Evolutionary conservation across 1,284 basidiomycete genomes (phyloP).

Genomic region (Ceratobasidium theobromae): DNA sequence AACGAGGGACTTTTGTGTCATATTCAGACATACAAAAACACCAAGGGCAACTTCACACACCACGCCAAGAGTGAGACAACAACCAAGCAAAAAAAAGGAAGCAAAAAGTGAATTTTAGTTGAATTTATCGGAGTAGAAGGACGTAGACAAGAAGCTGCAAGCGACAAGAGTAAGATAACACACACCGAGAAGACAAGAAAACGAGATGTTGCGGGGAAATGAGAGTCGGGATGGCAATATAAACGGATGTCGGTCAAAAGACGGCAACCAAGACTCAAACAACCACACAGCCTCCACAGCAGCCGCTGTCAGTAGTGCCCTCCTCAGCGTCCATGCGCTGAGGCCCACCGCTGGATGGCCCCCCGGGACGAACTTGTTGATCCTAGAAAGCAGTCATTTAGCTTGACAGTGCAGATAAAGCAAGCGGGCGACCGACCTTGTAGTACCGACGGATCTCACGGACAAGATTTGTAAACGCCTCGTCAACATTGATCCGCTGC

Average conservation of each 20-base stretch:
- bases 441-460: constrained; percentile 97
- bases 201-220: not conserved
- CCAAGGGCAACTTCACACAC: too few species aligned
- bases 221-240: not conserved
- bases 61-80: too few species aligned
- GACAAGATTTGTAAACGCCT: constrained; percentile 96
- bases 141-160: constrained; percentile 6
- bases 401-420: not conserved
- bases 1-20: too few species aligned
- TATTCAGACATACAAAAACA: not conserved
- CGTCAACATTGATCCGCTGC: constrained; percentile 97
- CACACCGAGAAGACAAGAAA: constrained; percentile 8
- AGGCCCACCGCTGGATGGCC: not conserved
- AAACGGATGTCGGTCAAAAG: not conserved
- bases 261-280: constrained; percentile 47
- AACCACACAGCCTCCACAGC: constrained; percentile 74
- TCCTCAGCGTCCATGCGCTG: constrained; percentile 42
- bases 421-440: constrained; percentile 56
- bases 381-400: constrained; percentile 9
- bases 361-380: constrained; percentile 4
- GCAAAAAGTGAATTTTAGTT: not conserved
- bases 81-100: not conserved
- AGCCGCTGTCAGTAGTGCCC: constrained; percentile 54
- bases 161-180: constrained; percentile 9
- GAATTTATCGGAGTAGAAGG: not conserved